Evolutionary conservation across 768 basidiomycete genomes (phyloP), one percentile per base, ranked within the genome.

Genomic region (Suillus bovinus): DNA sequence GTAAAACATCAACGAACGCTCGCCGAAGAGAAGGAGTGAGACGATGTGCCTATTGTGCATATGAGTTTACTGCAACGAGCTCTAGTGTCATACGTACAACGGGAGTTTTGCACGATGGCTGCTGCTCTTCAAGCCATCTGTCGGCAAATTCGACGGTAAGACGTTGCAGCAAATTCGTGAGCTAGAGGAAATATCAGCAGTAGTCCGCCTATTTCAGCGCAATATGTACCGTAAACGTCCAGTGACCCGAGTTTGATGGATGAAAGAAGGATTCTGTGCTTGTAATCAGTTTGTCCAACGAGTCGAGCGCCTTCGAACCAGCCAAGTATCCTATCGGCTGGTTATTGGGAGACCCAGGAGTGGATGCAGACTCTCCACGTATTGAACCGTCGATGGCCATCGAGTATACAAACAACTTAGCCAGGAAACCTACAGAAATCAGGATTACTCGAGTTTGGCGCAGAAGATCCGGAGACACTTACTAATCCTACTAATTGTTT

Each of bases 231-330:
- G 72, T 59, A 44, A 74, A 65, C 9, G 93, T 90, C 93, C 94
- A 97, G 34, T 82, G 78, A 4, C 96, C 96, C 34, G 88, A 87
- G 71, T 97, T 97, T 4, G 92, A 93, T 2, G 96, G 96, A 73
- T 99, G 96, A 77, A 98, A 99, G 80, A 91, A 96, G 0, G 90
- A 87, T 71, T 99, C 96, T 7, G 91, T 93, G 68, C 93, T 95
- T 16, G 93, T 96, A 64, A 99, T 86, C 46, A 99, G 77, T 66
- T 88, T 88, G 67, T 93, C 91, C 31, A 99, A 79, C 16, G 93
- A 88, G 68, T 96, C 93, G 63, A 99, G 80, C 22, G 95, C 92
- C 70, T 84, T 90, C 2, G 91, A 94, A 17, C 96, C 96, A 0
- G 86, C 94, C 33, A 93, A 76, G 71, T 82, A 92, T 24, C 85